A percentile compares a stretch with the other conserved stretches of the same genome.
Evolutionary conservation across 2,329 filamentous ascomycete species (phyloP).

Genomic region (Beauveria asiatica): DNA sequence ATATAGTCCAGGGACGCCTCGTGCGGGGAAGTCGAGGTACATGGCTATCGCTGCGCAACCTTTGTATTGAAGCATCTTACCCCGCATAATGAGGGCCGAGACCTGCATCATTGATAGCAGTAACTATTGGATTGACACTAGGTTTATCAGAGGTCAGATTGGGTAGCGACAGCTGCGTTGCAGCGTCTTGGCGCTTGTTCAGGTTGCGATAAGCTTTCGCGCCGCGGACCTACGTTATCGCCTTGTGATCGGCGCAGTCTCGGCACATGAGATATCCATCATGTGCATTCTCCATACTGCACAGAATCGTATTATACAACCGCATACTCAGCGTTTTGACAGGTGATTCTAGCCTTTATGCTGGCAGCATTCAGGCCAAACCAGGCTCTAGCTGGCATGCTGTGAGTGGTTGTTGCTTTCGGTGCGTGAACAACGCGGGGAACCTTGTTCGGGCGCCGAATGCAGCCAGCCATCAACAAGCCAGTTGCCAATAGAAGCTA

Average conservation of each 20-base stretch:
- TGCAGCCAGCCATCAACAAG: neutral
- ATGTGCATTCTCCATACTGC: neutral
- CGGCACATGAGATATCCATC: neutral
- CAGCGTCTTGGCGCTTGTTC: neutral
- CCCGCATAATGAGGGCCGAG: neutral
- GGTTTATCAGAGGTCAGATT: slow-evolving; percentile 1
- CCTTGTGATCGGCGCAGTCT: neutral
- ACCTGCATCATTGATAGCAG: slow-evolving; percentile 1
- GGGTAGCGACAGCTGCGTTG: neutral
- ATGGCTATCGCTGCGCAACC: neutral
- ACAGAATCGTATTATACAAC: neutral
- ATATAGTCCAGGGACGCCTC: neutral
- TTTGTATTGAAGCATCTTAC: neutral
- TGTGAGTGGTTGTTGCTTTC: neutral
- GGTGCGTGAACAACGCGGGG: neutral
- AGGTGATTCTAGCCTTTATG: no score
- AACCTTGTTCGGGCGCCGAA: neutral
- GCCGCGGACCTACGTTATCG: neutral
- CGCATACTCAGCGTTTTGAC: neutral
- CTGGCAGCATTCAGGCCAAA: neutral
- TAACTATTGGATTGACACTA: neutral
- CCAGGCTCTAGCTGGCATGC: neutral
- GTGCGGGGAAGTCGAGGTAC: neutral
- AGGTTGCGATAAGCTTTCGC: neutral
- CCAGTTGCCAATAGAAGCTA: neutral